phyloP scores from a whole-genome alignment of 202 grass and related monocot genomes.

The Digitaria exilis region DNA sequence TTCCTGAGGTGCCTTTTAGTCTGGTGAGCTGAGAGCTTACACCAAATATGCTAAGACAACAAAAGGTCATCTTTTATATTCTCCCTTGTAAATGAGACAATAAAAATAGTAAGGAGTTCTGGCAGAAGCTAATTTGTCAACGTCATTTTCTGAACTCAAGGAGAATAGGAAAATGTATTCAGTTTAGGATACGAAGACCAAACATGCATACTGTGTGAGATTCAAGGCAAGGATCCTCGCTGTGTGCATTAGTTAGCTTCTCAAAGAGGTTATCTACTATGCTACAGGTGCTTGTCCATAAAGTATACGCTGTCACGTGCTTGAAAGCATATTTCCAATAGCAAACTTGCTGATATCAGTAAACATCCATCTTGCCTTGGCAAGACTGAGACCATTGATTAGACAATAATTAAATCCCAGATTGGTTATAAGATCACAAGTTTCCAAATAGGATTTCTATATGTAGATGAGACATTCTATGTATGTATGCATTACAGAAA shows the following conservation, averaged over 20 bases:
- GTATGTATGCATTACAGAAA: neutral
- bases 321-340: slow-evolving; percentile 22
- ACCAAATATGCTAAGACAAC: neutral
- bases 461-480: neutral
- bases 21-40: too few species aligned
- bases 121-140: neutral
- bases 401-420: neutral
- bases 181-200: slow-evolving; percentile 6
- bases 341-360: neutral
- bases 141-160: neutral
- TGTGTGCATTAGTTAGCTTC: neutral
- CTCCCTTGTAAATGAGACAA: neutral
- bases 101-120: neutral
- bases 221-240: neutral
- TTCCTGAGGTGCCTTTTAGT: too few species aligned
- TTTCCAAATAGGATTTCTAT: neutral
- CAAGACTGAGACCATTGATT: neutral
- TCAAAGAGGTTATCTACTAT: neutral
- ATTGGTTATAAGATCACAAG: neutral
- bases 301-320: neutral
- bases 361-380: neutral
- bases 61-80: neutral
- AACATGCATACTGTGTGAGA: neutral
- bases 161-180: neutral
- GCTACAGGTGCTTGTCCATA: slow-evolving; percentile 10